A percentile compares a stretch with the other conserved stretches of the same genome.
phyloP scores from a whole-genome alignment of 2,329 filamentous ascomycete genomes.

The Aspergillus glaucus region DNA sequence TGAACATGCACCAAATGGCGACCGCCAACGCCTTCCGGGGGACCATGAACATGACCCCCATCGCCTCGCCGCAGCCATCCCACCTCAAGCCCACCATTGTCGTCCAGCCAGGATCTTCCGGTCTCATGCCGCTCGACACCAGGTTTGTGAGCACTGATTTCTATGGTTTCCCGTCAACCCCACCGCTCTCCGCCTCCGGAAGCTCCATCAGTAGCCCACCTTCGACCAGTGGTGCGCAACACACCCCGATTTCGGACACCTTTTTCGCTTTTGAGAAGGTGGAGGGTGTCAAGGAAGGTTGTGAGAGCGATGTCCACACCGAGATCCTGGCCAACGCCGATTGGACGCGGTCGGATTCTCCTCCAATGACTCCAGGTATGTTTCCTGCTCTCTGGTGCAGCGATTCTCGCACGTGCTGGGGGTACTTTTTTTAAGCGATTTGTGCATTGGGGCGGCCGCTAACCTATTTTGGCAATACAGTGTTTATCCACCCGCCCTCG shows the following conservation, averaged over 20 bases:
- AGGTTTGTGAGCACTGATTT: conserved; percentile 59
- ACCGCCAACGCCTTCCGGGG: conserved; percentile 38
- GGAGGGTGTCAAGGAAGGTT: conserved; percentile 62
- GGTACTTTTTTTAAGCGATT: no score
- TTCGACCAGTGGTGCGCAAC: conserved; percentile 66
- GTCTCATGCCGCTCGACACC: conserved; percentile 63
- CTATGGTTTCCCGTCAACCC: conserved; percentile 75
- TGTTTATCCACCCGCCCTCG: conserved; percentile 62
- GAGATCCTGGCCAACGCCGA: conserved; percentile 69
- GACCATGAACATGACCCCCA: conserved; percentile 53
- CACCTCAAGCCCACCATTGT: conserved; percentile 70
- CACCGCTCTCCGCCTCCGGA: conserved; percentile 75
- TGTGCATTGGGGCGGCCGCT: no score
- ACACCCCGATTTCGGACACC: conserved; percentile 75
- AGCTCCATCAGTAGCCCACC: conserved; percentile 79
- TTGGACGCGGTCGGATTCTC: conserved; percentile 71
- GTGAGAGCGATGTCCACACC: conserved; percentile 62
- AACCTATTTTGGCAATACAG: conserved; percentile 29
- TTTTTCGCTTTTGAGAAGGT: conserved; percentile 66
- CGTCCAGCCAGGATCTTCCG: conserved; percentile 52
- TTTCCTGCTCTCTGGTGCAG: background rate
- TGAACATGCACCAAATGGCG: conserved; percentile 41
- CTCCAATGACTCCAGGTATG: conserved; percentile 87
- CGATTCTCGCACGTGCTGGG: background rate
- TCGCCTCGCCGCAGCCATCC: conserved; percentile 67